These are phyloP conservation scores for Neonectria ditissima DNA, from an alignment of 2,329 filamentous ascomycete species.

Conservation along the genomic window DNA sequence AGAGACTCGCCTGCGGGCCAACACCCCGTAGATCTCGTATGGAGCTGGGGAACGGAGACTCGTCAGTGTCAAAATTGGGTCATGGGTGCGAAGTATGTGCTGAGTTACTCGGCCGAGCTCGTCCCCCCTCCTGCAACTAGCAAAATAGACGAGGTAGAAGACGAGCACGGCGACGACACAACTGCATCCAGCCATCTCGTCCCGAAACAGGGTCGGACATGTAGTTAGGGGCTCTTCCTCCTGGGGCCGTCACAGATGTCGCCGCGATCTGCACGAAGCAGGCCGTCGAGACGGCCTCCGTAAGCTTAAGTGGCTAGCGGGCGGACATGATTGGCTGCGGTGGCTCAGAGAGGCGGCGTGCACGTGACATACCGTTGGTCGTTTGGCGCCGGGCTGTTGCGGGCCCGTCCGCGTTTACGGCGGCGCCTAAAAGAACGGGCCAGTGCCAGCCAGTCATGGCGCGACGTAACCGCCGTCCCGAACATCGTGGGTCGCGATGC, in stretches of 20 bases:
- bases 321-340: conserved; percentile 16
- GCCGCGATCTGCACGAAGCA: conserved; percentile 22
- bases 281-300: conserved; percentile 1
- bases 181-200: conserved; percentile 17
- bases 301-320: conserved; percentile 24
- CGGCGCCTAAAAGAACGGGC: conserved; percentile 30
- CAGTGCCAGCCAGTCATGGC: conserved; percentile 40
- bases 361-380: conserved; percentile 21
- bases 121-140: not conserved
- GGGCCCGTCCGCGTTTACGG: conserved; percentile 15
- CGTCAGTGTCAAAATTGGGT: conserved; percentile 5
- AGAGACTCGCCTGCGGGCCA: conserved; percentile 2
- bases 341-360: not conserved
- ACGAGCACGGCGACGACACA: conserved; percentile 7
- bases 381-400: conserved; percentile 18
- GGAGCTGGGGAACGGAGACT: conserved; percentile 4
- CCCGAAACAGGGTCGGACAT: conserved; percentile 15
- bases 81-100: not conserved
- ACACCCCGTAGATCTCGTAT: conserved; percentile 16
- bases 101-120: not conserved
- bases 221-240: not conserved
- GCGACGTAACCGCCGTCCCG: conserved; percentile 40
- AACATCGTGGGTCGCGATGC: conserved; percentile 32
- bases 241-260: conserved; percentile 20
- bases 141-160: conserved; percentile 1